Percentiles rank a stretch among this genome's conserved stretches.
These are phyloP conservation scores for Neonectria ditissima DNA, from an alignment of 2,329 filamentous ascomycete species.

Conservation along the genomic window DNA sequence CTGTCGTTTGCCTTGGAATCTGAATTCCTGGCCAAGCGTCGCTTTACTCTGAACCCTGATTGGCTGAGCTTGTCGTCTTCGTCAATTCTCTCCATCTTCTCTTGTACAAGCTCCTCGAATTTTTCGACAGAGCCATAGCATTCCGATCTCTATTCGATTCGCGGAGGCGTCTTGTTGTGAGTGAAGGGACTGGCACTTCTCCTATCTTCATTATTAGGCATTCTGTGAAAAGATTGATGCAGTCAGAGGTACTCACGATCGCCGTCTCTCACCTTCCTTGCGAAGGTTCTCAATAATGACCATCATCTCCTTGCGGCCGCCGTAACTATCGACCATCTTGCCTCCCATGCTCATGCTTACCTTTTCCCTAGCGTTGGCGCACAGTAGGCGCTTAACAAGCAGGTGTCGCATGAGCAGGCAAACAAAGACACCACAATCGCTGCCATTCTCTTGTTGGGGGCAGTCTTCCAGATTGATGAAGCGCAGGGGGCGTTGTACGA, in stretches of 20 bases:
- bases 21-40: background rate
- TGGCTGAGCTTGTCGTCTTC: background rate
- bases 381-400: slow-evolving; percentile 84
- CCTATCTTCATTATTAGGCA: slow-evolving; percentile 44
- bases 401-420: slow-evolving; percentile 95
- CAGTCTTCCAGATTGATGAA: slow-evolving; percentile 88
- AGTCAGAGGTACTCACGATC: slow-evolving; percentile 71
- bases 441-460: slow-evolving; percentile 91
- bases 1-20: background rate
- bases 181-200: slow-evolving; percentile 54
- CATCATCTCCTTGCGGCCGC: slow-evolving; percentile 90
- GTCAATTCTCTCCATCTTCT: slow-evolving; percentile 20
- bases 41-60: background rate
- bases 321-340: slow-evolving; percentile 82
- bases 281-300: slow-evolving; percentile 87
- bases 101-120: slow-evolving; percentile 43
- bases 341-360: slow-evolving; percentile 94
- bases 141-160: slow-evolving; percentile 56
- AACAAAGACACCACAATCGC: slow-evolving; percentile 95
- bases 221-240: background rate
- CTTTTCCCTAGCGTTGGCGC: slow-evolving; percentile 83
- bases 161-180: slow-evolving; percentile 55
- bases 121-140: slow-evolving; percentile 47
- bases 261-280: slow-evolving; percentile 86
- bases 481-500: slow-evolving; percentile 75